These are phyloP conservation scores for Emiliania huxleyi DNA, from an alignment of 78 protist genomes.

Conservation along the genomic window DNA sequence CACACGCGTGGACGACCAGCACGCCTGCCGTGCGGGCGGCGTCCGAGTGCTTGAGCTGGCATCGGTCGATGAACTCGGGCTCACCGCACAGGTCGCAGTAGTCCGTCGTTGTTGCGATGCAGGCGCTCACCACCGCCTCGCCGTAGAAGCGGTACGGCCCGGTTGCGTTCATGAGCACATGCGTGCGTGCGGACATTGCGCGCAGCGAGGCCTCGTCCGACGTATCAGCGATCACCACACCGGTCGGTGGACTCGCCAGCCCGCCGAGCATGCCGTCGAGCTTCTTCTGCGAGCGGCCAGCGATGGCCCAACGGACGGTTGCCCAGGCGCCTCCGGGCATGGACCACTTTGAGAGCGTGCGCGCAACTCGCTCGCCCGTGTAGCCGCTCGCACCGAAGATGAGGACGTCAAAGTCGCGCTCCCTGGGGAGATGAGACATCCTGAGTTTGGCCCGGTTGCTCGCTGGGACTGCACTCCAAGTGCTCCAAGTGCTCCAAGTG, in stretches of 20 bases:
- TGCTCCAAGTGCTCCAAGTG: no score
- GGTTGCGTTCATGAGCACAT: not conserved
- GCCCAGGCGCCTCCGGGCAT: not conserved
- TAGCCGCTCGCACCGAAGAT: not conserved
- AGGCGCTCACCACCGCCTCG: not conserved
- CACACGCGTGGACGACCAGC: not conserved
- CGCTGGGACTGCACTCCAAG: no score
- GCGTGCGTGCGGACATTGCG: not conserved
- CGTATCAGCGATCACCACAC: not conserved
- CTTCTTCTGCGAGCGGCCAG: not conserved
- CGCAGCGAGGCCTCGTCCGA: not conserved
- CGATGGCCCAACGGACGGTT: not conserved
- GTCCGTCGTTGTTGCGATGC: not conserved
- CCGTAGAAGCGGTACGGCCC: slow-evolving; percentile 18
- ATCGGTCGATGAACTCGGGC: slow-evolving; percentile 15
- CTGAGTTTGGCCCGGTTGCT: no score
- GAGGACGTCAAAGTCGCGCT: not conserved
- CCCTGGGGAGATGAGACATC: no score
- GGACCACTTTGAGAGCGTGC: not conserved
- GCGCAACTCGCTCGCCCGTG: not conserved
- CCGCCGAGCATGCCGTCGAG: not conserved
- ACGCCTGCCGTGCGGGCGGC: not conserved
- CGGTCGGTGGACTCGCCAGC: not conserved
- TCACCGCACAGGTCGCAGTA: not conserved
- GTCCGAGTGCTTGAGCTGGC: not conserved